These are phyloP conservation scores for Clonostachys rosea DNA, from an alignment of 2,329 filamentous ascomycete genomes.

Conservation along the genomic window DNA sequence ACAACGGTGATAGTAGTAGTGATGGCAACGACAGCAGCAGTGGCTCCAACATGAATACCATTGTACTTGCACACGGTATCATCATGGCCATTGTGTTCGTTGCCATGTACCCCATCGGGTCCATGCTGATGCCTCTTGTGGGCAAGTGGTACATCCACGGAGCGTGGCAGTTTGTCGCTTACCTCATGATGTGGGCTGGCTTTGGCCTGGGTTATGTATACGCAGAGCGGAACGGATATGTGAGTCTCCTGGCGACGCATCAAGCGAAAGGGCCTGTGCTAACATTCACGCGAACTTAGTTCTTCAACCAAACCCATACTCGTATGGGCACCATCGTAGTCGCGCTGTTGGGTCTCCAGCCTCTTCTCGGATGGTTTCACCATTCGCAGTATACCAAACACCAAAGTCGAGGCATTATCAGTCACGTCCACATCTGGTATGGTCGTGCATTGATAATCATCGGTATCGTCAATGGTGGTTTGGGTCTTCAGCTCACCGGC, in stretches of 20 bases:
- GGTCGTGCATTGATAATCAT: conserved; percentile 53
- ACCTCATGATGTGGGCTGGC: conserved; percentile 54
- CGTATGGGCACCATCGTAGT: conserved; percentile 51
- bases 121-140: conserved; percentile 54
- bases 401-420: conserved; percentile 41
- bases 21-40: conserved; percentile 4
- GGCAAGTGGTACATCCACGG: conserved; percentile 55
- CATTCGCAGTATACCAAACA: conserved; percentile 47
- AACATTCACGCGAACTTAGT: conserved; percentile 24
- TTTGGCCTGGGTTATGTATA: conserved; percentile 52
- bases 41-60: conserved; percentile 8
- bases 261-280: background rate
- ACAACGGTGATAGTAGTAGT: conserved; percentile 4
- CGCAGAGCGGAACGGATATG: conserved; percentile 31
- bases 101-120: conserved; percentile 54
- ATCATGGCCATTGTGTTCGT: conserved; percentile 58
- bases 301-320: conserved; percentile 48
- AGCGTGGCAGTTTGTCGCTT: conserved; percentile 46
- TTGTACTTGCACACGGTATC: conserved; percentile 46
- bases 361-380: conserved; percentile 52
- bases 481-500: conserved; percentile 48
- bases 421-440: conserved; percentile 58
- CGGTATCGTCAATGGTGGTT: conserved; percentile 58
- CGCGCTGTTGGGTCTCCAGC: conserved; percentile 51
- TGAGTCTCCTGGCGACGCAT: conserved; percentile 22